Conservation (phyloP, 2,329 filamentous ascomycete species). For the Trichoderma polysporum region DNA sequence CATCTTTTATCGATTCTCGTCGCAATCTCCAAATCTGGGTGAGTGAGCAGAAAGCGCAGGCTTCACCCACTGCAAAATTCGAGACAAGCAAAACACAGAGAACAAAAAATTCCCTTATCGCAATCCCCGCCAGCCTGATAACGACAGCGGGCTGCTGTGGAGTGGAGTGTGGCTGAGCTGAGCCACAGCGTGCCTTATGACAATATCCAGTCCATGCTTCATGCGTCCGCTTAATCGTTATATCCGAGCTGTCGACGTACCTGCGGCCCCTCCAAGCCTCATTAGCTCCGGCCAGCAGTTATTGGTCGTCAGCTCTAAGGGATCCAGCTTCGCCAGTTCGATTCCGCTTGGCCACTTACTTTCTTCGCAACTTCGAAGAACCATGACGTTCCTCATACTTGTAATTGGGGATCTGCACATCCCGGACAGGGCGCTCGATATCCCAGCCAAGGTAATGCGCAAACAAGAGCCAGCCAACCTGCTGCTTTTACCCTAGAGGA, state of each 20-base stretch:
- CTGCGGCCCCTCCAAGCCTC: constrained; percentile 31
- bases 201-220: constrained; percentile 1
- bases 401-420: constrained; percentile 94
- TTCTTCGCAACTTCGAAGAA: constrained; percentile 33
- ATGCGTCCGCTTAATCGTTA: constrained; percentile 27
- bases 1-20: constrained; percentile 40
- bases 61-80: constrained; percentile 13
- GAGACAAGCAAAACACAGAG: constrained; percentile 9
- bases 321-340: constrained; percentile 15
- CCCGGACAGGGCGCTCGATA: constrained; percentile 86
- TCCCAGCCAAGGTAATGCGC: constrained; percentile 75
- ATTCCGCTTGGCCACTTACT: background rate
- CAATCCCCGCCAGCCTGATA: constrained; percentile 22
- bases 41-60: constrained; percentile 8
- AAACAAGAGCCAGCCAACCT: background rate
- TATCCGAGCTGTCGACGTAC: constrained; percentile 31
- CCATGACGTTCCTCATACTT: constrained; percentile 85
- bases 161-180: constrained; percentile 15
- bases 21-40: constrained; percentile 2
- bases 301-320: constrained; percentile 8
- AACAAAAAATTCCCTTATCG: constrained; percentile 24
- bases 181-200: background rate
- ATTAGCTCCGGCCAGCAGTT: constrained; percentile 19
- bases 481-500: constrained; percentile 15
- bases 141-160: background rate